A percentile compares a stretch with the other conserved stretches of the same genome.
phyloP scores from a whole-genome alignment of 2,329 filamentous ascomycete species.

The Zasmidium citrigriseum region DNA sequence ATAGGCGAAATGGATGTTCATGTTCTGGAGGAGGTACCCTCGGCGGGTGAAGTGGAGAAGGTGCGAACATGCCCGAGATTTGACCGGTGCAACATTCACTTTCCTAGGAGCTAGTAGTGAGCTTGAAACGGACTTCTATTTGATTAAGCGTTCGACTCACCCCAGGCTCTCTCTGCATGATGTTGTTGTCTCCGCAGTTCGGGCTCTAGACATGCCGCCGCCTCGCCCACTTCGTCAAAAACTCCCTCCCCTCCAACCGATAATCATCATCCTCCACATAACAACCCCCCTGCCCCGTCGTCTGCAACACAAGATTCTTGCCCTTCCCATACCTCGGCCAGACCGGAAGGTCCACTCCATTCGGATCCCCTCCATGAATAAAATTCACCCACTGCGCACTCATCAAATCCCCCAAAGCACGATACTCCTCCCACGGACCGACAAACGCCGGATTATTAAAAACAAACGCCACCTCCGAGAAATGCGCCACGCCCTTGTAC shows the following conservation, averaged over 20 bases:
- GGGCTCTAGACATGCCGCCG: constrained; percentile 24
- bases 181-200: too few relatives aligned
- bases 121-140: too few relatives aligned
- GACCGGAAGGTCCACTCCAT: constrained; percentile 13
- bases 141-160: too few relatives aligned
- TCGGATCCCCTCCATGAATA: constrained; percentile 18
- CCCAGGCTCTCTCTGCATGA: too few relatives aligned
- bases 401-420: constrained; percentile 18
- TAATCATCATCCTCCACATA: constrained; percentile 24
- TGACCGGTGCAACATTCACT: too few relatives aligned
- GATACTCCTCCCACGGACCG: constrained; percentile 15
- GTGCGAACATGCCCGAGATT: too few relatives aligned
- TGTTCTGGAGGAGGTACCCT: too few relatives aligned
- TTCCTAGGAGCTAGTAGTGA: too few relatives aligned
- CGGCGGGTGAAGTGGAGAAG: too few relatives aligned
- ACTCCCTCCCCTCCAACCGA: constrained; percentile 20
- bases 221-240: constrained; percentile 23
- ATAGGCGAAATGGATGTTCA: too few relatives aligned
- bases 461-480: constrained; percentile 52
- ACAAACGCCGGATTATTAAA: constrained; percentile 19
- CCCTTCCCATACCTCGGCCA: constrained; percentile 21
- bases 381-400: constrained; percentile 24
- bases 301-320: constrained; percentile 22
- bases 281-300: constrained; percentile 11
- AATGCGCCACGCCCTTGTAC: constrained; percentile 54